Percentiles rank a stretch among this genome's conserved stretches.
Conservation (phyloP, 805 yeast species). For the Dipodascopsis tothii region DNA sequence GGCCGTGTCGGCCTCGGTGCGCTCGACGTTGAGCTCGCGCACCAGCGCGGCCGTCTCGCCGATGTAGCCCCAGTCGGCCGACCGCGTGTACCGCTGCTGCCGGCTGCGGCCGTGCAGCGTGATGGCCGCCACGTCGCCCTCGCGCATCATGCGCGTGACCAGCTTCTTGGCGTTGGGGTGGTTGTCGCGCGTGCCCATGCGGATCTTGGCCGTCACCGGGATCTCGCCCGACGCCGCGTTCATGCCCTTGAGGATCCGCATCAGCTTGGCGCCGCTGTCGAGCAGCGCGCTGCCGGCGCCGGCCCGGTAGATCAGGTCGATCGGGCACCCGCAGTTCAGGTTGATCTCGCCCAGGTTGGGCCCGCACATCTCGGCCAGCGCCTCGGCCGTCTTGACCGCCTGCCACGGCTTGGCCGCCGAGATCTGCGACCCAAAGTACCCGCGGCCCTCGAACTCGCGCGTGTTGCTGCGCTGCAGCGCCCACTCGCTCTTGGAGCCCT, state of each 20-base stretch:
- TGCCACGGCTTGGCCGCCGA: slow-evolving; percentile 91
- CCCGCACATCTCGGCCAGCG: slow-evolving; percentile 36
- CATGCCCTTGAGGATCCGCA: slow-evolving; percentile 80
- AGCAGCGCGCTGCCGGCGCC: slow-evolving; percentile 94
- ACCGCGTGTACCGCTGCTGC: slow-evolving; percentile 86
- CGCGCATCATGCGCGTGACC: slow-evolving; percentile 62
- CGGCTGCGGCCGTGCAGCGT: slow-evolving; percentile 95
- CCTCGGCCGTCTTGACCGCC: slow-evolving; percentile 87
- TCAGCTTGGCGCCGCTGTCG: slow-evolving; percentile 77
- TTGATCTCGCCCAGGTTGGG: slow-evolving; percentile 64
- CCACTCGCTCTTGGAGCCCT: slow-evolving; percentile 94
- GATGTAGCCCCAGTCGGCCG: slow-evolving; percentile 90
- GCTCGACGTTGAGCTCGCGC: slow-evolving; percentile 40
- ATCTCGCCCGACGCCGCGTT: slow-evolving; percentile 79
- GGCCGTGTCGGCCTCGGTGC: slow-evolving; percentile 23
- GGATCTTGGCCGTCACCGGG: slow-evolving; percentile 84
- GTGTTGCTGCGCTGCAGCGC: slow-evolving; percentile 87
- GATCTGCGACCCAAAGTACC: slow-evolving; percentile 88
- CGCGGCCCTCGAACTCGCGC: slow-evolving; percentile 44
- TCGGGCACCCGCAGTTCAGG: slow-evolving; percentile 95
- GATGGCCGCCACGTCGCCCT: slow-evolving; percentile 79
- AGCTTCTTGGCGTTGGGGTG: slow-evolving; percentile 81
- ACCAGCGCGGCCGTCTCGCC: slow-evolving; percentile 63
- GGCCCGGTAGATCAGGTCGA: slow-evolving; percentile 82
- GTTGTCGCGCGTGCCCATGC: slow-evolving; percentile 82